Evolutionary conservation across 306 rosid species (phyloP), one percentile per base, ranked within the genome.

Genomic region (Prunus salicina): DNA sequence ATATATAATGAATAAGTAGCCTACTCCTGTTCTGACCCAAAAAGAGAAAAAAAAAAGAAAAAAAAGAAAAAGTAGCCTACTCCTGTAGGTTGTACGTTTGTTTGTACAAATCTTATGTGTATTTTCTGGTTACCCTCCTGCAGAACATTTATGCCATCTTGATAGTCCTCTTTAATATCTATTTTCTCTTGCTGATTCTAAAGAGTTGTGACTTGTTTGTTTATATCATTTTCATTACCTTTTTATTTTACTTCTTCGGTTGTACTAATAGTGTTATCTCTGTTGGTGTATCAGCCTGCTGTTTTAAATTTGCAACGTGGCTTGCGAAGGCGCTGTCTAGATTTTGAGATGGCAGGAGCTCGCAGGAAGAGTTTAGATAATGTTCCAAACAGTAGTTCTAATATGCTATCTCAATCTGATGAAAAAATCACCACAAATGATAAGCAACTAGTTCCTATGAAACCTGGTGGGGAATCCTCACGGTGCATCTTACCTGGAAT

Each of bases 301-400:
- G 76, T 77, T 76, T 80, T 86, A 73, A 89, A 76, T 61, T 79
- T 89, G 79, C 87, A 86, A 74, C 93, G 87, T 56, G 89, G 97
- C 12, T 76, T 85, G 71, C 80, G 91, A 80, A 91, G 97, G 86
- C 97, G 98, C 76, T 89, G 97, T 79, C 88, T 92, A 43, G 95
- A 95, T 79, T 95, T 92, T 83, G 97, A 90, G 87, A 81, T 78
- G 88, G 88, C 82, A 5, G 91, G 82, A 69, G 80, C 81, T 56
- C 86, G 87, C 25, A 85, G 87, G 73, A 91, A 84, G 84, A 85
- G 79, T 70, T 50, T 77, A 60, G 83, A 64, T 19, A 86, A 82
- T 81, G 82, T 68, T 79, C 82, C 87, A 76, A 84, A 76, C 78
- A 52, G 52, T 75, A 74, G 86, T 78, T 90, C 90, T 30, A 72